Evolutionary conservation across 140 eudicot species (phyloP).

Genomic region (Anethum foeniculum): DNA sequence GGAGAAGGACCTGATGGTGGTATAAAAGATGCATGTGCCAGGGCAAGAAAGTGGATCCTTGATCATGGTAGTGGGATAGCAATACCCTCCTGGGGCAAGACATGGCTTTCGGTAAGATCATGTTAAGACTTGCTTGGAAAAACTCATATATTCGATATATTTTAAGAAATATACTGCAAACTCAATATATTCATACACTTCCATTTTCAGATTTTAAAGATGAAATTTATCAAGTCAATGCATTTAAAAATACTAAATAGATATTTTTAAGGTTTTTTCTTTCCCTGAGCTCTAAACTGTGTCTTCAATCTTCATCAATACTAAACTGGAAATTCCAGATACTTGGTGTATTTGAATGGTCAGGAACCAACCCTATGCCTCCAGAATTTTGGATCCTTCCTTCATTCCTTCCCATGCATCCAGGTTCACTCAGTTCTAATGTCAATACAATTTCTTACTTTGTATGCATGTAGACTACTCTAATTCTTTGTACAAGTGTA

Average conservation of each 20-base stretch:
- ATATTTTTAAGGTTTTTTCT: background rate
- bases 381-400: slow-evolving; percentile 16
- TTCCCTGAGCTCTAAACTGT: background rate
- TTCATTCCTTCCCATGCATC: slow-evolving; percentile 13
- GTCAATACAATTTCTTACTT: background rate
- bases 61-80: slow-evolving; percentile 67
- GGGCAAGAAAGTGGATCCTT: slow-evolving; percentile 70
- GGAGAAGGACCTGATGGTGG: slow-evolving; percentile 52
- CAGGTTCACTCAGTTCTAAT: slow-evolving; percentile 6
- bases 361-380: slow-evolving; percentile 13
- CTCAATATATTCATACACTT: background rate
- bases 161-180: background rate
- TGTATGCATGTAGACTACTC: background rate
- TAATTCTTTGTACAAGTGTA: background rate
- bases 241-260: background rate
- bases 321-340: background rate
- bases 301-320: background rate
- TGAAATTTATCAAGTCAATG: background rate
- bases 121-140: background rate
- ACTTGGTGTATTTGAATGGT: slow-evolving; percentile 11
- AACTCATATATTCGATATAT: background rate
- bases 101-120: slow-evolving; percentile 53
- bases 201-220: background rate
- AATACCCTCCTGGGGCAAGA: slow-evolving; percentile 70
- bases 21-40: slow-evolving; percentile 33